Evolutionary conservation across 768 basidiomycete species (phyloP), one percentile per base, ranked within the genome.

Genomic region (Tricholoma sp.): DNA sequence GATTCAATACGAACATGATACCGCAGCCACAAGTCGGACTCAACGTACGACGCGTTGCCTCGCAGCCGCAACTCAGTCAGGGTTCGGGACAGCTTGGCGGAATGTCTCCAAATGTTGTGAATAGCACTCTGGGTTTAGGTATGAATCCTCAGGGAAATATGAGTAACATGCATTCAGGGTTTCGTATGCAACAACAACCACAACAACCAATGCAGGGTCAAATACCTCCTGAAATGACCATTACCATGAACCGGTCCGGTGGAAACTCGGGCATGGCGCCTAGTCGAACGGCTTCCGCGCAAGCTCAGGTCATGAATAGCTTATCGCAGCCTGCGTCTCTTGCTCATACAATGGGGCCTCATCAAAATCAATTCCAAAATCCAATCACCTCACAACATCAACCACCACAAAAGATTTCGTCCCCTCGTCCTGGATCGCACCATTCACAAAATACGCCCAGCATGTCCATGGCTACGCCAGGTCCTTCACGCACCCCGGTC

Each of bases 51-150:
- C 80, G 86, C 64, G 79, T 78, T n/a, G 71, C 75, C 57, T 82
- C 85, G 19, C 85, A 87, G 69, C 78, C 83, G 4, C 77, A 79
- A 59, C 69, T 68, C 63, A 78, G 73, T 62, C 72, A 76, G 39
- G 59, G 68, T 12, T 70, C 67, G 50, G 69, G 60, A 27, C 76
- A 75, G 63, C 57, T 72, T 18, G 63, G 59, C 47, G 65, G 64
- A n/a, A 66, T 72, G 61, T 72, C 75, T 34, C 67, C 65, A 21
- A 65, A 70, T 55, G 70, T 69, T n/a, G 54, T 54, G 24, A 70
- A 68, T 45, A 73, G 74, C 21, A 66, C 53, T 47, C 65, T 72
- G 67, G 67, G 65, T 45, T 79, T 83, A 74, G 63, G 68, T 55
- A 78, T 79, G 71, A 78, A 77, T 63, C 71, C 69, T 46, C 79